A percentile compares a stretch with the other conserved stretches of the same genome.
phyloP scores from a whole-genome alignment of 352 stramenopile species.

The Thraustochytrium striatum region DNA sequence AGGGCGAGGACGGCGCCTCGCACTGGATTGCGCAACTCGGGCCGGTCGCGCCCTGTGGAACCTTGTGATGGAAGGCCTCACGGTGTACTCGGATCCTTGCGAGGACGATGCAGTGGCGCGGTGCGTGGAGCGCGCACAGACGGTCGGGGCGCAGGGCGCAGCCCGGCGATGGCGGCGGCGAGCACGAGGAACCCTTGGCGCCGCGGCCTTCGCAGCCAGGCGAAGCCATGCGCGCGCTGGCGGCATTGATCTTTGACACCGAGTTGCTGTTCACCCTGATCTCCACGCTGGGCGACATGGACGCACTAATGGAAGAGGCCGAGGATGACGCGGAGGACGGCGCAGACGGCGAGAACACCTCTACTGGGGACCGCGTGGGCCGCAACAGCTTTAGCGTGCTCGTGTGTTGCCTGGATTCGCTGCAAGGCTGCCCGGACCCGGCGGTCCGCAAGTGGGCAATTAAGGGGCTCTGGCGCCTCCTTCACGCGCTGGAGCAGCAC shows the following conservation, averaged over 20 bases:
- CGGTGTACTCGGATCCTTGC: background rate
- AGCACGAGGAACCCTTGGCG: background rate
- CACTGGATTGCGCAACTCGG: background rate
- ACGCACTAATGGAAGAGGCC: slow-evolving; percentile 1
- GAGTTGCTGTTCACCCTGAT: background rate
- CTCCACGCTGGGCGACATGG: background rate
- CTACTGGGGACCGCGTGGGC: background rate
- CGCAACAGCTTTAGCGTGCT: background rate
- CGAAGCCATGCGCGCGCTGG: slow-evolving; percentile 11
- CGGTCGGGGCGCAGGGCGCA: background rate
- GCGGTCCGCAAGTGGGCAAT: slow-evolving; percentile 28
- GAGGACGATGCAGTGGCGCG: background rate
- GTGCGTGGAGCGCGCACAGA: background rate
- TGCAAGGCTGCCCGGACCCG: slow-evolving; percentile 3
- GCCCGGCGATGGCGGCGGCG: background rate
- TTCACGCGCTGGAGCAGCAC: background rate
- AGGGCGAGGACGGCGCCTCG: background rate
- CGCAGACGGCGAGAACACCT: background rate
- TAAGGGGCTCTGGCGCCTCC: slow-evolving; percentile 16
- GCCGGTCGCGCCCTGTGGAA: slow-evolving; percentile 39
- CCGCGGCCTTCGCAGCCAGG: background rate
- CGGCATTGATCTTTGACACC: background rate
- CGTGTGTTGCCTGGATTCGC: slow-evolving; percentile 2
- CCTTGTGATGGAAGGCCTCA: slow-evolving; percentile 11
- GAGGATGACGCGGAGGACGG: slow-evolving; percentile 4